Evolutionary conservation across 108 stramenopile species (phyloP), one percentile per base, ranked within the genome.

Genomic region (Chaetoceros tenuissimus): DNA sequence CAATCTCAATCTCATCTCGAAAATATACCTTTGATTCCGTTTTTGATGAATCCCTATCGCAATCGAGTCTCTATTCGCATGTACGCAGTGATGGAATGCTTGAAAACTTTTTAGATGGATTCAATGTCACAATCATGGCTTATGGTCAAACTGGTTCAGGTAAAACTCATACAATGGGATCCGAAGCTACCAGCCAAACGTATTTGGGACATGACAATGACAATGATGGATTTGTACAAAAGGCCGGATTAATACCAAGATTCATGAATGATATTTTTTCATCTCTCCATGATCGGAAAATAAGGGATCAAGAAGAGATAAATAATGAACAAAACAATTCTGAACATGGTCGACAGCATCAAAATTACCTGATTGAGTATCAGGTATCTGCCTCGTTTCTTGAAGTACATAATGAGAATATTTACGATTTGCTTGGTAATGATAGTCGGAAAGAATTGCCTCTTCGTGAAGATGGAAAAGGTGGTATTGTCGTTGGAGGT

Each of bases 371-470:
- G 10, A 60, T 81, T 21, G 73, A 76, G 45, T 90, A 68, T 60
- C 51, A 46, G 2, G 57, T 95, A 46, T 61, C 74, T 18, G 85
- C 85, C 18, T 82, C 90, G 31, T 96, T 96, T 66, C 78, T 97
- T 1, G 96, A 97, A 73, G 92, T 97, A 0, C 94, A 95, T 60
- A 93, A 93, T 2, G 91, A 97, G 58, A 92, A 95, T 58, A 88
- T 95, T 27, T 81, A 84, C 62, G 96, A 97, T 63, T 64, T 97
- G 19, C 66, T 95, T 2, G 34, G 34, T 40, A 72, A 82, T 49
- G 61, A 73, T 16, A 45, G 62, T 64, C 80, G 88, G 48, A 62
- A 59, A 28, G 75, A 85, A 40, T 56, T 93, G 40, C 86, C 86
- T 22, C 57, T 93, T 31, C 81, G 91, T 25, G 94, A 89, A 62